Evolutionary conservation across 768 basidiomycete genomes (phyloP).

Genomic region (Lanmaoa pseudosensibilis): DNA sequence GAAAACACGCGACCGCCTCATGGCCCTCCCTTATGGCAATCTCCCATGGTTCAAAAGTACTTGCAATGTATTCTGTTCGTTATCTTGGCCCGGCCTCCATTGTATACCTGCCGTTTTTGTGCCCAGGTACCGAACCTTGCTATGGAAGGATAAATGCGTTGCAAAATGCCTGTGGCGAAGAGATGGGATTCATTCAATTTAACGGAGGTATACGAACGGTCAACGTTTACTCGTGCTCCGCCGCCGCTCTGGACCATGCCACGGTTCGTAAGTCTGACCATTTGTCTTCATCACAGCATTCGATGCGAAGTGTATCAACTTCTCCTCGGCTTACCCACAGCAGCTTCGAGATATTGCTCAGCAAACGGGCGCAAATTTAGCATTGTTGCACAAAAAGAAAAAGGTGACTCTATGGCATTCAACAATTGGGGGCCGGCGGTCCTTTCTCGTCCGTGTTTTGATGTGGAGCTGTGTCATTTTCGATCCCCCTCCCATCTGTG

Average conservation of each 20-base stretch:
- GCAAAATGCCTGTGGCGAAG: slow-evolving; percentile 2
- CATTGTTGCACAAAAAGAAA: neutral
- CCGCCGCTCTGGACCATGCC: neutral
- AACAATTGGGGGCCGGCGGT: neutral
- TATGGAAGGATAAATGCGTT: neutral
- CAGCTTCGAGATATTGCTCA: neutral
- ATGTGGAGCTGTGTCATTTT: slow-evolving; percentile 1
- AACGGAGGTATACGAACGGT: slow-evolving; percentile 5
- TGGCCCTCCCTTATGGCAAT: slow-evolving; percentile 17
- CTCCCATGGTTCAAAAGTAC: slow-evolving; percentile 7
- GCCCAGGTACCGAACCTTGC: slow-evolving; percentile 9
- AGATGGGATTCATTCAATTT: neutral
- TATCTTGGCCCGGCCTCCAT: slow-evolving; percentile 18
- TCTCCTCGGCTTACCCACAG: slow-evolving; percentile 20
- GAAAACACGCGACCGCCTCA: slow-evolving; percentile 32
- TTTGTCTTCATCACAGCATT: slow-evolving; percentile 11
- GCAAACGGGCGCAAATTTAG: neutral
- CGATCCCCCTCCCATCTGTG: neutral
- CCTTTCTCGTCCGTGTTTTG: neutral
- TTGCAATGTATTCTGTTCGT: slow-evolving; percentile 4
- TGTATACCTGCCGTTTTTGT: slow-evolving; percentile 6
- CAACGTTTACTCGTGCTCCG: slow-evolving; percentile 7
- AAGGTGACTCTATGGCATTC: neutral
- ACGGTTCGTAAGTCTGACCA: neutral
- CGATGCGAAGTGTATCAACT: neutral